Conservation (phyloP, 2,329 filamentous ascomycete genomes). For the Sporothrix mexicana region DNA sequence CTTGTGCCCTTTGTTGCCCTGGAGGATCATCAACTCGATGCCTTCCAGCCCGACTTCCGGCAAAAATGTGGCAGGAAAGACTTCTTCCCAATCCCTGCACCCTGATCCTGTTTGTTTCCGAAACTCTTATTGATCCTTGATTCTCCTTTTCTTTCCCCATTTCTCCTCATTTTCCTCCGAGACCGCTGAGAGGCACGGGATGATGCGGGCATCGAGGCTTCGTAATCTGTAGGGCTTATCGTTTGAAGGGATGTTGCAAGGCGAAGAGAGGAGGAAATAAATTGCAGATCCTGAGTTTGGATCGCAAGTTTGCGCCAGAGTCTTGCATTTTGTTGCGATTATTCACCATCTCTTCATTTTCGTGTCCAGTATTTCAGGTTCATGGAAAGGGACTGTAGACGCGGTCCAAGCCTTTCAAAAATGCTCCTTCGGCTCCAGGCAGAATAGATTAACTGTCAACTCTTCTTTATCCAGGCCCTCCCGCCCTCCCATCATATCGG, state of each 20-base stretch:
- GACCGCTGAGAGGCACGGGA: neutral
- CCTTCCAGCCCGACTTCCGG: neutral
- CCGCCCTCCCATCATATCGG: neutral
- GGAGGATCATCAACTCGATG: too few relatives aligned
- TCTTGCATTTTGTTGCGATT: neutral
- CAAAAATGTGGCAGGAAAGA: neutral
- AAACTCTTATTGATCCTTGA: neutral
- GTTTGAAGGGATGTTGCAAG: too few relatives aligned
- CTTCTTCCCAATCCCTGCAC: neutral
- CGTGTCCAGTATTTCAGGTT: neutral
- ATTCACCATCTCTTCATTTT: neutral
- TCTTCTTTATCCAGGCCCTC: too few relatives aligned
- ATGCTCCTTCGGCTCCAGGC: neutral
- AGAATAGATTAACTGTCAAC: constrained; percentile 2
- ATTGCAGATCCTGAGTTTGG: neutral
- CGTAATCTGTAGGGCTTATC: neutral
- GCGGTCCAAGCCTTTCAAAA: constrained; percentile 4
- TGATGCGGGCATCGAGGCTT: neutral
- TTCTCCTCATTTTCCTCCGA: neutral
- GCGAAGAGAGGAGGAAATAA: neutral
- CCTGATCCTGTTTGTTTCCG: neutral
- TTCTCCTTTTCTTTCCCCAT: neutral
- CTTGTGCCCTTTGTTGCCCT: neutral
- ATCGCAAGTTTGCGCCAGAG: too few relatives aligned
- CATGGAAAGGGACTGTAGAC: neutral